Conservation (phyloP, 2,329 filamentous ascomycete species). For the Cyphellophora attinorum region DNA sequence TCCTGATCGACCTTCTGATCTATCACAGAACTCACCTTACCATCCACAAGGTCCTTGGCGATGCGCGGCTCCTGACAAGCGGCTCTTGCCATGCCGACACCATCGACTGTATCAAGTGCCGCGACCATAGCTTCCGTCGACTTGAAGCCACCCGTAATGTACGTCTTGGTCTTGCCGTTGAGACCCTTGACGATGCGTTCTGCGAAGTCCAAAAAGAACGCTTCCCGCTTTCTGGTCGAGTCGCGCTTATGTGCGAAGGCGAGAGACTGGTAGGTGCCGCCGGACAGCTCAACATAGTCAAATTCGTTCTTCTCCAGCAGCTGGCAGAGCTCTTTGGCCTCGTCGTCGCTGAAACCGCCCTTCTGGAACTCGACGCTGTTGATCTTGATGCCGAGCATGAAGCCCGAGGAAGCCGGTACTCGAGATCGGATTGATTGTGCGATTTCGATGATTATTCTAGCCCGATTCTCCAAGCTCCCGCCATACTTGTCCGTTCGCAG, state of each 20-base stretch:
- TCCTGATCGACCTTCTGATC: constrained; percentile 38
- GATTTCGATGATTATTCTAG: constrained; percentile 50
- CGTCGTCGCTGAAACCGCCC: constrained; percentile 34
- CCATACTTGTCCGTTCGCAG: constrained; percentile 56
- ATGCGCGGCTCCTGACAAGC: constrained; percentile 40
- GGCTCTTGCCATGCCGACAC: constrained; percentile 49
- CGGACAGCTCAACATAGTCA: constrained; percentile 47
- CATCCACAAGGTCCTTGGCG: constrained; percentile 21
- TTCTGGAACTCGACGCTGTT: constrained; percentile 50
- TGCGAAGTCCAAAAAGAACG: constrained; percentile 53
- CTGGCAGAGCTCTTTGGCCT: constrained; percentile 35
- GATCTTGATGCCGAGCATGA: constrained; percentile 48
- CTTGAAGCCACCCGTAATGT: constrained; percentile 51
- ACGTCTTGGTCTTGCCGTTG: constrained; percentile 45
- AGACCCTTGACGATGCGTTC: constrained; percentile 41
- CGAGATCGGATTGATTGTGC: constrained; percentile 26
- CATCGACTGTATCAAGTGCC: constrained; percentile 49
- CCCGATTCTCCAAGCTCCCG: constrained; percentile 56
- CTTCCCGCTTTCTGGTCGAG: constrained; percentile 45
- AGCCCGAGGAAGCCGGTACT: constrained; percentile 19
- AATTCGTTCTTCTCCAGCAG: constrained; percentile 24
- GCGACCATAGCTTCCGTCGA: constrained; percentile 47
- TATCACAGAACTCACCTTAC: constrained; percentile 38
- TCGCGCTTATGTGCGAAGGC: constrained; percentile 45
- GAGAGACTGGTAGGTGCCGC: constrained; percentile 50